Evolutionary conservation across 106 monocot species (phyloP).

Genomic region (Dendrobium chrysotoxum): DNA sequence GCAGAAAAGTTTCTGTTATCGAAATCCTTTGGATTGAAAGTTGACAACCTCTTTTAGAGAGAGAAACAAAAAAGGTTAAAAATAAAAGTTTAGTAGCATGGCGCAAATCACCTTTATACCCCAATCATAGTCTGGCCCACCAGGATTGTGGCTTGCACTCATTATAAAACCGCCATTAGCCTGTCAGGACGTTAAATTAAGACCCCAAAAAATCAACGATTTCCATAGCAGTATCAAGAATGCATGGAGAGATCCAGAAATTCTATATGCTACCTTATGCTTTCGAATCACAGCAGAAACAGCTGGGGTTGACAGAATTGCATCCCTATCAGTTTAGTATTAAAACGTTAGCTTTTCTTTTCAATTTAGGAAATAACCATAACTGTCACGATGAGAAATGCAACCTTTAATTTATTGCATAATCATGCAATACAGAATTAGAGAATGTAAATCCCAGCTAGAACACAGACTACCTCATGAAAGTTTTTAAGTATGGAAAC

Average conservation of each 20-base stretch:
- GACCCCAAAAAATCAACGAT: neutral
- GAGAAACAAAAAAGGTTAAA: neutral
- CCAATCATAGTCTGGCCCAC: conserved; percentile 99
- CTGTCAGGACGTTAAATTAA: conserved; percentile 24
- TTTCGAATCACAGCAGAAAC: conserved; percentile 96
- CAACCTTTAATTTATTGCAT: neutral
- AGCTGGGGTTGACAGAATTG: conserved; percentile 92
- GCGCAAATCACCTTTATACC: conserved; percentile 71
- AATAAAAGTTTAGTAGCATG: neutral
- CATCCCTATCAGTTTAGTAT: conserved; percentile 53
- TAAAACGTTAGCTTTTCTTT: neutral
- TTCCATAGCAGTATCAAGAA: neutral
- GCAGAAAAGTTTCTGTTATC: neutral
- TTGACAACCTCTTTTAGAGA: neutral
- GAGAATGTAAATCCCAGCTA: neutral
- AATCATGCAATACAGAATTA: neutral
- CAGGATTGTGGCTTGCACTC: conserved; percentile 99
- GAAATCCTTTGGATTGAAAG: neutral
- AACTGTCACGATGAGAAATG: neutral
- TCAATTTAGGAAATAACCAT: neutral
- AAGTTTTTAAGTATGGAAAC: neutral
- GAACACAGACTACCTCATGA: neutral
- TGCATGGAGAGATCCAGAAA: neutral
- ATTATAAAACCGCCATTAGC: conserved; percentile 99
- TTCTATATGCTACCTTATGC: conserved; percentile 34